A percentile compares a stretch with the other conserved stretches of the same genome.
phyloP scores from a whole-genome alignment of 1,284 basidiomycete genomes.

The Boletus calvinii region DNA sequence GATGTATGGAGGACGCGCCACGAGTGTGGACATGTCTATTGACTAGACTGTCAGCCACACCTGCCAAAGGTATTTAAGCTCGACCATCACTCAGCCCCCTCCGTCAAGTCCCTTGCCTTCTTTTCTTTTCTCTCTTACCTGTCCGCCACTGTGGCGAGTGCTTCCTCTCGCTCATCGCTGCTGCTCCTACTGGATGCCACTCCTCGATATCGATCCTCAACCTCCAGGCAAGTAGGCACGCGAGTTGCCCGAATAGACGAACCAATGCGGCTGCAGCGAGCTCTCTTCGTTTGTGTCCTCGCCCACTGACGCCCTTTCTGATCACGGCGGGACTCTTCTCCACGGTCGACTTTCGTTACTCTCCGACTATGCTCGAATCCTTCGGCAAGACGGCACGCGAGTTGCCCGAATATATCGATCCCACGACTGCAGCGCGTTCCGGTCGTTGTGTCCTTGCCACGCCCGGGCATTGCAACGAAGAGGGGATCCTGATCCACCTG shows the following conservation, averaged over 20 bases:
- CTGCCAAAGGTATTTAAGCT: conserved; percentile 19
- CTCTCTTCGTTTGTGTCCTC: neutral
- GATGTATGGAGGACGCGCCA: neutral
- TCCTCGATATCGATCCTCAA: neutral
- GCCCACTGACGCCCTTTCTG: neutral
- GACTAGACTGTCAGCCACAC: neutral
- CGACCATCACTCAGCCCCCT: neutral
- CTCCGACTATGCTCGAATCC: neutral
- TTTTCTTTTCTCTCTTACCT: neutral
- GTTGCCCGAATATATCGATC: neutral
- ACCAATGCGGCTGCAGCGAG: neutral
- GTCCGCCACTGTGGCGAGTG: neutral
- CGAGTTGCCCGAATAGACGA: conserved; percentile 8
- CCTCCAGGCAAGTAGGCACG: conserved; percentile 3
- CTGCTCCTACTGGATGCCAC: conserved; percentile 5
- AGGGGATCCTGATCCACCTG: too few species aligned
- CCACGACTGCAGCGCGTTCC: too few species aligned
- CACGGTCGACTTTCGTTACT: neutral
- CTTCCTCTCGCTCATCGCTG: neutral
- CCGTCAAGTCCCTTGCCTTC: neutral
- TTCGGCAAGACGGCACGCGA: conserved; percentile 8
- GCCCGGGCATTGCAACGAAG: too few species aligned
- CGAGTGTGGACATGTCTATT: neutral
- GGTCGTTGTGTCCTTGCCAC: too few species aligned
- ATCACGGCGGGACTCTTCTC: too few species aligned